Base-by-base conservation (phyloP, 2,329 filamentous ascomycete species). In the Lecanosticta acicola region DNA sequence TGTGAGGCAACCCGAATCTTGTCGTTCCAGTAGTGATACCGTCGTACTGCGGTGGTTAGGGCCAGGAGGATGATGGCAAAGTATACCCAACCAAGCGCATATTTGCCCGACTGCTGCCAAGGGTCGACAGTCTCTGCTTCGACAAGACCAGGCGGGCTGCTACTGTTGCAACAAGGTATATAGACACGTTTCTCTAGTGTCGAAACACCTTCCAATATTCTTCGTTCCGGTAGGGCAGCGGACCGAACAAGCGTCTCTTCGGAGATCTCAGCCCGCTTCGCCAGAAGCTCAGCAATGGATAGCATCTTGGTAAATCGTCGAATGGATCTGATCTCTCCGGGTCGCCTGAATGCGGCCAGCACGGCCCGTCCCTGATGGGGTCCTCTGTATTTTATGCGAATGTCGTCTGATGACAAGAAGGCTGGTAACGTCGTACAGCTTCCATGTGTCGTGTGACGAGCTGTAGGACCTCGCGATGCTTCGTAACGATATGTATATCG, bases 11-110 rank as follows among this genome's bases (percentile, higher is more conserved):
- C 86, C 56, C 90, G 81, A 55, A 94, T 87, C 71, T 93, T 94
- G 72, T 96, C 90, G 58, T 90, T 88, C 84, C 88, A 95, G 57
- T 85, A 83, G 67, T 95, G 85, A 75, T 90, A 95, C 62, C 86
- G 76, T 55, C 88, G 81, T 62, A 91, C 73, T 9, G 84, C 60
- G 9, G 85, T 70, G 3, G 90, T 81, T 43, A 80, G 59, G 20
- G 78, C 76, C 53, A 90, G 75, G 49, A 96, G 66, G 41, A 83
- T 80, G 39, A 94, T 66, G 42, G 85, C 82, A 60, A 95, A 94
- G 67, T 94, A 95, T 11, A 91, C 87, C 81, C 88, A 95, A 46
- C 84, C 87, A 41, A 87, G 70, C 2, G 78, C 88, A 69, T 96
- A 95, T 71, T 94, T 94, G 36, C 84, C 87, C 17, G 89, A 83